Percentiles rank a stretch among this genome's conserved stretches.
Evolutionary conservation across 352 stramenopile species (phyloP).

Genomic region (Phytophthora brassicae): DNA sequence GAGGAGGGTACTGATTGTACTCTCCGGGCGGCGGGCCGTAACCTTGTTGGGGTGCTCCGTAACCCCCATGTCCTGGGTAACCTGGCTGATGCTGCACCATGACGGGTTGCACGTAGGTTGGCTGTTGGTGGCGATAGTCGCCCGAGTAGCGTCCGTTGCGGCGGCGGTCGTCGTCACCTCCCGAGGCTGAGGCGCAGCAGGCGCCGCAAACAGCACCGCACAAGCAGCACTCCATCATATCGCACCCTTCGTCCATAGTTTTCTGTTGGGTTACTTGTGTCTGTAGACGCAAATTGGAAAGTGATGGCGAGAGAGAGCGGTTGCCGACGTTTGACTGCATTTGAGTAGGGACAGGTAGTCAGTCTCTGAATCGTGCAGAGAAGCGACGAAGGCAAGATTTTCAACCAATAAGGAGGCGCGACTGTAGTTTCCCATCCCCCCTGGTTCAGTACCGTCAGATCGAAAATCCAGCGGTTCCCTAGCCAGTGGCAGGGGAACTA

Average conservation of each 20-base stretch:
- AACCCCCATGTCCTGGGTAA: constrained; percentile 35
- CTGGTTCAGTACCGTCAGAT: constrained; percentile 1
- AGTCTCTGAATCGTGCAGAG: constrained; percentile 19
- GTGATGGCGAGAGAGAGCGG: constrained; percentile 14
- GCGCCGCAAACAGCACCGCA: constrained; percentile 74
- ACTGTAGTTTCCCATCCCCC: not conserved
- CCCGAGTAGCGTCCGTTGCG: constrained; percentile 38
- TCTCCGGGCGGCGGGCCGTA: constrained; percentile 50
- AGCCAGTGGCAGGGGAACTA: too few species aligned
- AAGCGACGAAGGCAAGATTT: not conserved
- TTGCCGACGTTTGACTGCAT: constrained; percentile 3
- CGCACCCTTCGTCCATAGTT: constrained; percentile 67
- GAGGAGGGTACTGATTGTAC: constrained; percentile 41
- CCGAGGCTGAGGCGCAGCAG: constrained; percentile 59
- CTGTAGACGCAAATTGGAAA: constrained; percentile 19
- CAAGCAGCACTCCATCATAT: constrained; percentile 79
- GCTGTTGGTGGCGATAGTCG: constrained; percentile 43
- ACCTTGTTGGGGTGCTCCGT: constrained; percentile 32
- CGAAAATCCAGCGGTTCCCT: constrained; percentile 24
- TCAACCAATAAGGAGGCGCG: constrained; percentile 21
- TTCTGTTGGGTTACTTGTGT: constrained; percentile 3
- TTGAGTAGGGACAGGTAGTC: constrained; percentile 23
- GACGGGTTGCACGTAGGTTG: constrained; percentile 78
- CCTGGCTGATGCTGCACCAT: constrained; percentile 48
- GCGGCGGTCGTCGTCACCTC: constrained; percentile 39